Percentiles rank a stretch among this genome's conserved stretches.
Evolutionary conservation across 106 monocot genomes (phyloP).

Genomic region (Dioscorea dumetorum): DNA sequence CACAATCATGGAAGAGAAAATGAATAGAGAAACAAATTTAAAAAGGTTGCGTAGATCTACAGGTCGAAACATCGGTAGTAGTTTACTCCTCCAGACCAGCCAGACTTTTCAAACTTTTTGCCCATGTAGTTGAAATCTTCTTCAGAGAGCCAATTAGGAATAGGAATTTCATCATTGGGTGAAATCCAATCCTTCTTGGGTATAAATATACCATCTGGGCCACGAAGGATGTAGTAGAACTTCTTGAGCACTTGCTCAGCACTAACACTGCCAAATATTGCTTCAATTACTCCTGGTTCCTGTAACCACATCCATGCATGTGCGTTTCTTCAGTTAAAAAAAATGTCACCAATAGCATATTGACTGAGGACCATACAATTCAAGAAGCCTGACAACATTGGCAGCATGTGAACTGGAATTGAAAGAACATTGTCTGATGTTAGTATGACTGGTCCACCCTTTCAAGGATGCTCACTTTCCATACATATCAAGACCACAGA

Average conservation of each 20-base stretch:
- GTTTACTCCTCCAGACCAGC: slow-evolving; percentile 5
- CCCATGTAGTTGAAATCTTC: slow-evolving; percentile 4
- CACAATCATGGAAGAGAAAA: neutral
- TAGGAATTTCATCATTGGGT: neutral
- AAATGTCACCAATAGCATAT: too few relatives aligned
- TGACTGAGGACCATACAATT: neutral
- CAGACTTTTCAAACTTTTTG: slow-evolving; percentile 9
- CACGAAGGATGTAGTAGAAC: neutral
- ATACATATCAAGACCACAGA: too few relatives aligned
- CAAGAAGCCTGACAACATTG: too few relatives aligned
- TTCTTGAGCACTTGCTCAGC: neutral
- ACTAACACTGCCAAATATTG: slow-evolving; percentile 4
- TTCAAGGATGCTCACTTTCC: too few relatives aligned
- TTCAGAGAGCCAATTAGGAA: slow-evolving; percentile 14
- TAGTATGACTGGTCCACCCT: too few relatives aligned
- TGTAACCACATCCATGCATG: neutral
- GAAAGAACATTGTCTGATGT: too few relatives aligned
- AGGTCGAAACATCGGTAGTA: slow-evolving; percentile 5
- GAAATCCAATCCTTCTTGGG: slow-evolving; percentile 11
- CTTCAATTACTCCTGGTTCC: slow-evolving; percentile 16
- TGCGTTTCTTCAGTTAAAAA: neutral
- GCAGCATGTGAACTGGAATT: too few relatives aligned
- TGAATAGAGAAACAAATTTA: neutral
- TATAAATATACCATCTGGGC: neutral
- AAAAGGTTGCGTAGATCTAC: neutral